Evolutionary conservation across 306 rosid genomes (phyloP).

Genomic region (Lathyrus tuberosus): DNA sequence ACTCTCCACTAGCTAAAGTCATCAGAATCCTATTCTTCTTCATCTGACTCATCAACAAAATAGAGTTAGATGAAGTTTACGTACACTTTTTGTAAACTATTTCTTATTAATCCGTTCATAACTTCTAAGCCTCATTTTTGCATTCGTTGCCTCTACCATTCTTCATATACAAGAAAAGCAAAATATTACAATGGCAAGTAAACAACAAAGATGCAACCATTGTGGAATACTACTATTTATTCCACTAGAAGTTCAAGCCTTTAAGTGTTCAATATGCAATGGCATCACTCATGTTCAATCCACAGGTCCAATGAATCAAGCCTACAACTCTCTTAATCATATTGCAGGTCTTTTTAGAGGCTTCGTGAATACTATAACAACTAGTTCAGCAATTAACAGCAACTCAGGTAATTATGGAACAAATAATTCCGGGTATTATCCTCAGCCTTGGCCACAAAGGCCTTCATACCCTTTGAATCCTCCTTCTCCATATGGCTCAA

Average conservation of each 20-base stretch:
- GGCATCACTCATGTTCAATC: conserved; percentile 15
- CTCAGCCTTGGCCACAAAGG: conserved; percentile 8
- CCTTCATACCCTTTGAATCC: conserved; percentile 24
- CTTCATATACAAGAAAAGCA: not conserved
- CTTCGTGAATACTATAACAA: conserved; percentile 34
- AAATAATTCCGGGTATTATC: not conserved
- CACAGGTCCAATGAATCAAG: conserved; percentile 33
- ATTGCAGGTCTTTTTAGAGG: conserved; percentile 42
- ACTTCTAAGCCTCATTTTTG: not conserved
- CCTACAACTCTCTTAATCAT: conserved; percentile 36
- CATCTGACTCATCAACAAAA: conserved; percentile 1
- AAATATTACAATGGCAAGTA: conserved; percentile 5
- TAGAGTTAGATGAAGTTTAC: not conserved
- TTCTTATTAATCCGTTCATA: not conserved
- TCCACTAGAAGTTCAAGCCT: not conserved
- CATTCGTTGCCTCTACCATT: not conserved
- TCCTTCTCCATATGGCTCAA: conserved; percentile 43
- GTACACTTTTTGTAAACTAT: not conserved
- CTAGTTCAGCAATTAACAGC: conserved; percentile 36
- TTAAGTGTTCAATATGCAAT: conserved; percentile 17
- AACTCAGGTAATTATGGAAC: conserved; percentile 12
- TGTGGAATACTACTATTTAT: not conserved
- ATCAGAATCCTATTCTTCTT: conserved; percentile 35
- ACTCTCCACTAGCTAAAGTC: conserved; percentile 34
- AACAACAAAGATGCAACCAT: conserved; percentile 13